A percentile compares a stretch with the other conserved stretches of the same genome.
Evolutionary conservation across 2,329 filamentous ascomycete species (phyloP).

Genomic region (Teratosphaeria viscida): DNA sequence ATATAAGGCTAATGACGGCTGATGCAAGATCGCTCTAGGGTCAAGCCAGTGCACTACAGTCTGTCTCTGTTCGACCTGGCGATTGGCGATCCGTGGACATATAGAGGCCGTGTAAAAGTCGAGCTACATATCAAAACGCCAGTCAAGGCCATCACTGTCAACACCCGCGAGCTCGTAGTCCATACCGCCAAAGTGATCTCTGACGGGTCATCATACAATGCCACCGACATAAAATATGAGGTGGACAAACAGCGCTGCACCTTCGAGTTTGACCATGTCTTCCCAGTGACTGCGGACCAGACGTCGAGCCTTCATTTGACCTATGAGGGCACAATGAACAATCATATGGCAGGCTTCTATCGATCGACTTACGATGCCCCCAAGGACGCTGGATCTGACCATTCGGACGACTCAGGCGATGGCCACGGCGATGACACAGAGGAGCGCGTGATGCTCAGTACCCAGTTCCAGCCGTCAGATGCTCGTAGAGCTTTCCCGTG

Average conservation of each 20-base stretch:
- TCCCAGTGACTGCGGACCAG: not conserved
- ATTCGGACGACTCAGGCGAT: not conserved
- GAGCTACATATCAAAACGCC: not conserved
- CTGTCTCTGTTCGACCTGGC: not conserved
- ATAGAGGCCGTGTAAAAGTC: not conserved
- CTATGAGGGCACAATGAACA: not conserved
- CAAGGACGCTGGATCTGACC: not conserved
- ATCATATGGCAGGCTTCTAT: not conserved
- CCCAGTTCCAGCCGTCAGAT: conserved; percentile 92
- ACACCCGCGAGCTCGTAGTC: not conserved
- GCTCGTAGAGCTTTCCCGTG: conserved; percentile 89
- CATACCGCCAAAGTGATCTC: not conserved
- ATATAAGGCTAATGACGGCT: not conserved
- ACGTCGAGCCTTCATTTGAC: not conserved
- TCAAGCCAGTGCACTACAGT: not conserved
- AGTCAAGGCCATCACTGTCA: not conserved
- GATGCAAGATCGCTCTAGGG: not conserved
- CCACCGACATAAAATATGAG: not conserved
- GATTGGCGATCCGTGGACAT: not conserved
- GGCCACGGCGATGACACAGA: conserved; percentile 15
- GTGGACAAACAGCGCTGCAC: not conserved
- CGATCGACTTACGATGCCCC: not conserved
- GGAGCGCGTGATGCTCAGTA: conserved; percentile 61
- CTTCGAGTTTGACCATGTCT: not conserved
- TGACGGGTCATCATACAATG: not conserved